Evolutionary conservation across 2,329 filamentous ascomycete species (phyloP).

Genomic region (Fusarium sp.): DNA sequence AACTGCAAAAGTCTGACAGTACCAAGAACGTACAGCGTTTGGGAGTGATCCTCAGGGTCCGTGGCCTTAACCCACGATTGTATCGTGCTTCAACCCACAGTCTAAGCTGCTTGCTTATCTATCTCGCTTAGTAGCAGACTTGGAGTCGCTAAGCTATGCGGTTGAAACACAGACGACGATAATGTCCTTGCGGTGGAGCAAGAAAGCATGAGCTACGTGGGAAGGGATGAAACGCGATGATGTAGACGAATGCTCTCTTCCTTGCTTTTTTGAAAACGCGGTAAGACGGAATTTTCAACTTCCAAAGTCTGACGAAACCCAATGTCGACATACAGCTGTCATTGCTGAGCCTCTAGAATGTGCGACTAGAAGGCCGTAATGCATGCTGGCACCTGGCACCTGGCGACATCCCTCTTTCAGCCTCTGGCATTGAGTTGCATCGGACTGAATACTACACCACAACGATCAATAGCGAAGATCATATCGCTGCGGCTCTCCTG

Average conservation of each 20-base stretch:
- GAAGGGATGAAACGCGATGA: slow-evolving; percentile 29
- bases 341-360: slow-evolving; percentile 2
- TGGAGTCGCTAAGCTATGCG: slow-evolving; percentile 13
- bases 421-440: slow-evolving; percentile 5
- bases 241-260: slow-evolving; percentile 5
- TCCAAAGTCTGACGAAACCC: background rate
- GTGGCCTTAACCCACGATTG: background rate
- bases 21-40: background rate
- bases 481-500: slow-evolving; percentile 10
- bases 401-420: background rate
- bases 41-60: slow-evolving; percentile 16
- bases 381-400: background rate
- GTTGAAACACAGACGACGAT: slow-evolving; percentile 21
- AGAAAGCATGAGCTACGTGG: background rate
- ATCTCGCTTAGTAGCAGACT: slow-evolving; percentile 7
- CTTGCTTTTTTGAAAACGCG: background rate
- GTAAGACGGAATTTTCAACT: background rate
- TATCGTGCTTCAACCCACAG: slow-evolving; percentile 1
- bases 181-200: background rate
- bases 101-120: slow-evolving; percentile 12
- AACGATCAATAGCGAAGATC: slow-evolving; percentile 30
- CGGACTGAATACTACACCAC: slow-evolving; percentile 15
- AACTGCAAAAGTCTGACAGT: slow-evolving; percentile 14
- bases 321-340: background rate
- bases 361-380: slow-evolving; percentile 1